A percentile compares a stretch with the other conserved stretches of the same genome.
Evolutionary conservation across 2,329 filamentous ascomycete species (phyloP).

Genomic region (Cladophialophora exuberans): DNA sequence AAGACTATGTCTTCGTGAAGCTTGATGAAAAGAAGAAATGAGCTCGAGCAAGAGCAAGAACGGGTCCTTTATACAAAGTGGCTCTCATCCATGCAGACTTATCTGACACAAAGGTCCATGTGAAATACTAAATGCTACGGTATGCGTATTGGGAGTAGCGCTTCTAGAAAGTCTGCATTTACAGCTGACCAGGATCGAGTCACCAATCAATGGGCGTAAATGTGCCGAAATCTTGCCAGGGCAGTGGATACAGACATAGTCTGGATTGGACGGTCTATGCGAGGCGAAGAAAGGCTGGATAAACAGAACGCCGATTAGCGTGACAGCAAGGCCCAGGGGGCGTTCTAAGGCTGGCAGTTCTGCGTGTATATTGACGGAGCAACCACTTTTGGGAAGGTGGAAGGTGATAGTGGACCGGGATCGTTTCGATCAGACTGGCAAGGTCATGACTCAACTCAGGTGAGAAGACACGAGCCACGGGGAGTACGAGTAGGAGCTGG

Average conservation of each 20-base stretch:
- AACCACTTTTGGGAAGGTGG: background rate
- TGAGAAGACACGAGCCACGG: background rate
- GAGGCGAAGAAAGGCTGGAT: conserved; percentile 19
- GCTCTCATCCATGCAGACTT: conserved; percentile 13
- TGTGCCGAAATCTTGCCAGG: conserved; percentile 13
- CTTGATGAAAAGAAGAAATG: conserved; percentile 14
- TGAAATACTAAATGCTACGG: conserved; percentile 18
- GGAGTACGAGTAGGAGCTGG: background rate
- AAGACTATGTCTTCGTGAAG: conserved; percentile 6
- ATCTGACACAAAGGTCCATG: conserved; percentile 7
- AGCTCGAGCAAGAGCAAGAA: background rate
- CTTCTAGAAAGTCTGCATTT: conserved; percentile 21
- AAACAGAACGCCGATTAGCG: conserved; percentile 6
- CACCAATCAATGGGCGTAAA: conserved; percentile 11
- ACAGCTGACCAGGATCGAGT: conserved; percentile 8
- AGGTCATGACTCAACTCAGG: too few relatives aligned
- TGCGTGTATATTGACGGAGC: conserved; percentile 4
- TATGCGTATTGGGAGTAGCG: conserved; percentile 8
- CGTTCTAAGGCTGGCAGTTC: background rate
- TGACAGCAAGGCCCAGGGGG: background rate
- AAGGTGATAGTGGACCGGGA: too few relatives aligned
- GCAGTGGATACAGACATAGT: conserved; percentile 4
- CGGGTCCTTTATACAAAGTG: conserved; percentile 22
- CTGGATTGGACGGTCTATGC: conserved; percentile 15
- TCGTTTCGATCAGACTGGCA: too few relatives aligned